These are phyloP conservation scores for Plenodomus lindquistii DNA, from an alignment of 2,329 filamentous ascomycete genomes.

Conservation along the genomic window DNA sequence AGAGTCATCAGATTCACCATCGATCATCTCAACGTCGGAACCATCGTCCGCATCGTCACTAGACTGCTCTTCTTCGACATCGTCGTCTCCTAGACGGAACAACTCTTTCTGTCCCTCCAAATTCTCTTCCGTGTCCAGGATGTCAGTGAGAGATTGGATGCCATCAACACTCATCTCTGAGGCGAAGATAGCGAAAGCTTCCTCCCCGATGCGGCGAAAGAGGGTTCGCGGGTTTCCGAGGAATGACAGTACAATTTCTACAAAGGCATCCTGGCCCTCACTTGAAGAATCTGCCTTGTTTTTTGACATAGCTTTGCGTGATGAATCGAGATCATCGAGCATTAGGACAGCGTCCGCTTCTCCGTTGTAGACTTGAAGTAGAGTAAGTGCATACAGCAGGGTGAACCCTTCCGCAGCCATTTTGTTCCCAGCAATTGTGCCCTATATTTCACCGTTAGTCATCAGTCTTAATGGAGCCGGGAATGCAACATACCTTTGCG, in stretches of 20 bases:
- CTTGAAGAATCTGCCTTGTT: conserved; percentile 24
- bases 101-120: conserved; percentile 82
- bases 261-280: conserved; percentile 53
- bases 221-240: conserved; percentile 82
- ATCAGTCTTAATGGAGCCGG: neutral
- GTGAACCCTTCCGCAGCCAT: conserved; percentile 66
- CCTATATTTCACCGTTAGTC: conserved; percentile 11
- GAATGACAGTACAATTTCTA: conserved; percentile 90
- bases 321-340: conserved; percentile 78
- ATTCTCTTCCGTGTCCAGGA: conserved; percentile 79
- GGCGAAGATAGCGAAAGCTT: conserved; percentile 85
- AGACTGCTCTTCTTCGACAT: conserved; percentile 46
- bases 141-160: conserved; percentile 67
- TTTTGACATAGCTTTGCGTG: conserved; percentile 65
- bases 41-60: conserved; percentile 54
- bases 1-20: conserved; percentile 38
- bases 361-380: conserved; percentile 88
- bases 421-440: conserved; percentile 31
- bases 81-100: conserved; percentile 65
- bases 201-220: conserved; percentile 82
- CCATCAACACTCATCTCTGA: conserved; percentile 73
- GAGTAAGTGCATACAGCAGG: conserved; percentile 79
- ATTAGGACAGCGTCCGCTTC: conserved; percentile 84
- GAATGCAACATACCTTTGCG: conserved; percentile 19
- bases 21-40: conserved; percentile 52